A percentile compares a stretch with the other conserved stretches of the same genome.
phyloP scores from a whole-genome alignment of 1,284 basidiomycete genomes.

The Ustilago tritici region DNA sequence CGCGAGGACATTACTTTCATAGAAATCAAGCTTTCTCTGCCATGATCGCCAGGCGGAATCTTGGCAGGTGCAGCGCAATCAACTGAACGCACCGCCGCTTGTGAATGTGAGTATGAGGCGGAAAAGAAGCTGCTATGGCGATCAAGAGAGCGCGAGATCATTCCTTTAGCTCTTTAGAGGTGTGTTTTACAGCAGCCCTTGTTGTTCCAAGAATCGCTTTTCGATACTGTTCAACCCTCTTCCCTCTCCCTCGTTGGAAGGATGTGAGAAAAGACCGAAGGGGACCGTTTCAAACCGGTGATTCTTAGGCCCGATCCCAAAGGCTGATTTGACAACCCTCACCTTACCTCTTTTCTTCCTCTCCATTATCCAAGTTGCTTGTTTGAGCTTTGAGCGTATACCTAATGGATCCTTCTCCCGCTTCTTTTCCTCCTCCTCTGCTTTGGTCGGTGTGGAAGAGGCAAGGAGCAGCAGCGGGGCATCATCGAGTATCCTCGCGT shows the following conservation, averaged over 20 bases:
- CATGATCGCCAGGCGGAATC: no score
- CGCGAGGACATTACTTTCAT: no score
- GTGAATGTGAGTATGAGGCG: no score
- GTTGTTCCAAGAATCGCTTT: no score
- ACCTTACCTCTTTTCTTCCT: background rate
- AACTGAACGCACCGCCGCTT: no score
- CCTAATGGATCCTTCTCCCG: conserved; percentile 7
- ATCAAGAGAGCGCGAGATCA: no score
- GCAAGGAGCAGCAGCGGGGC: conserved; percentile 13
- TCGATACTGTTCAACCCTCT: background rate
- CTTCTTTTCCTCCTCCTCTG: background rate
- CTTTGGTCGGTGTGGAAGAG: background rate
- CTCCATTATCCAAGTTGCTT: background rate
- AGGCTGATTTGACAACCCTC: background rate
- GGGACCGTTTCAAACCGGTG: background rate
- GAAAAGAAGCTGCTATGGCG: no score
- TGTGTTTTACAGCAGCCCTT: no score
- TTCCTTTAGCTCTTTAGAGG: no score
- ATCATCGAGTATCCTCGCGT: conserved; percentile 20
- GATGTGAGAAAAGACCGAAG: background rate
- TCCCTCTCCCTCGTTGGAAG: background rate
- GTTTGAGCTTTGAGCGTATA: background rate
- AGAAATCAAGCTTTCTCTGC: no score
- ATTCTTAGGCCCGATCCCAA: background rate
- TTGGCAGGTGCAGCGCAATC: no score